Conservation (phyloP, 768 basidiomycete species). For the Boletus coccyginus region DNA sequence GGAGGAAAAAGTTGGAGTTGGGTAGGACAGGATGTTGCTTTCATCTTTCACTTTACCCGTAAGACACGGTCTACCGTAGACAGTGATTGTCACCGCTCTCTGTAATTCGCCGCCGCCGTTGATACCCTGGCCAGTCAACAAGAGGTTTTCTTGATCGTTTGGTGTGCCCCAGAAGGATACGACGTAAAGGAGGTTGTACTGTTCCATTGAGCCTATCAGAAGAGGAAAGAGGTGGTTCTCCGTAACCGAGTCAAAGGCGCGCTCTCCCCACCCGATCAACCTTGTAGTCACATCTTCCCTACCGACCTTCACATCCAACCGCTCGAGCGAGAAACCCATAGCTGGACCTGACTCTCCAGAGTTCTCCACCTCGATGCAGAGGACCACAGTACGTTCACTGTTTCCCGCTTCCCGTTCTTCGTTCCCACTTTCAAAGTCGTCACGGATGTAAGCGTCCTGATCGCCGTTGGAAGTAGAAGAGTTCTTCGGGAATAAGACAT, state of each 20-base stretch:
- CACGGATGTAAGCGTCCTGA: slow-evolving; percentile 31
- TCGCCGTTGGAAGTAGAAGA: slow-evolving; percentile 16
- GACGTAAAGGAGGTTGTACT: slow-evolving; percentile 86
- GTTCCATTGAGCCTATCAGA: slow-evolving; percentile 65
- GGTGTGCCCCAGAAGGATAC: slow-evolving; percentile 77
- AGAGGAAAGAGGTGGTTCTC: slow-evolving; percentile 65
- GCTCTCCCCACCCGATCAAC: slow-evolving; percentile 50
- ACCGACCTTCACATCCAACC: slow-evolving; percentile 70
- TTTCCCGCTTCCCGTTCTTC: slow-evolving; percentile 60
- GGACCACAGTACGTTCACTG: slow-evolving; percentile 80
- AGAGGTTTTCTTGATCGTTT: slow-evolving; percentile 46
- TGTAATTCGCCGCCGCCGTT: slow-evolving; percentile 49
- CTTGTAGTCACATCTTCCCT: slow-evolving; percentile 58
- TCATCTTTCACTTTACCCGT: slow-evolving; percentile 20
- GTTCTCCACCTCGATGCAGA: slow-evolving; percentile 92
- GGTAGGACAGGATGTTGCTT: slow-evolving; percentile 40
- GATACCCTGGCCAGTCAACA: slow-evolving; percentile 32
- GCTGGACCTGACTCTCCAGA: slow-evolving; percentile 58
- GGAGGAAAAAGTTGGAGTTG: slow-evolving; percentile 75
- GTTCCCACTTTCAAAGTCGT: slow-evolving; percentile 45
- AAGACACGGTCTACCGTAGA: slow-evolving; percentile 70
- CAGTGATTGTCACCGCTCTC: slow-evolving; percentile 75
- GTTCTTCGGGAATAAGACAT: slow-evolving; percentile 61
- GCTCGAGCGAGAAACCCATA: slow-evolving; percentile 74
- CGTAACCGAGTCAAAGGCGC: slow-evolving; percentile 29